Evolutionary conservation across 305 asterid species (phyloP).

Genomic region (Fraxinus paxiana): DNA sequence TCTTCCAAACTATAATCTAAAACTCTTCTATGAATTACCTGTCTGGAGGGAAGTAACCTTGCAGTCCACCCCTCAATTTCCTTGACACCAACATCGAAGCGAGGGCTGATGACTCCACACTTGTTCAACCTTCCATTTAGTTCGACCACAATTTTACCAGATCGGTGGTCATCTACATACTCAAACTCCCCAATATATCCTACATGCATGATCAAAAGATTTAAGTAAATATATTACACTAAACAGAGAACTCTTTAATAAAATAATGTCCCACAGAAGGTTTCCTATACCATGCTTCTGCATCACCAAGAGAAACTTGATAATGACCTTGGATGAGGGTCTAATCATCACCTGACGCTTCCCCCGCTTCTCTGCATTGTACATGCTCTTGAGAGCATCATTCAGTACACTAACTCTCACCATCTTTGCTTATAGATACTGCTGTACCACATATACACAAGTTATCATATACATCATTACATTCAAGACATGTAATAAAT

Average conservation of each 20-base stretch:
- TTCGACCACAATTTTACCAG: slow-evolving; percentile 3
- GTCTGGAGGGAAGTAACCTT: background rate
- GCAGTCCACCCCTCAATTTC: slow-evolving; percentile 4
- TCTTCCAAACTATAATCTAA: background rate
- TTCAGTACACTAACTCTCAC: slow-evolving; percentile 1
- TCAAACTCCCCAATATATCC: background rate
- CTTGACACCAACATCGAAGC: background rate
- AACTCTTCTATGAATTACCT: background rate
- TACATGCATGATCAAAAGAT: background rate
- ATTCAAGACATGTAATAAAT: background rate
- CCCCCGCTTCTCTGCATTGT: background rate
- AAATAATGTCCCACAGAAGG: background rate
- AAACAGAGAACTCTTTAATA: background rate
- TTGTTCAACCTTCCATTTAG: background rate
- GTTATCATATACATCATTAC: background rate
- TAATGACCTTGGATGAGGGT: background rate
- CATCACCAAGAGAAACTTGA: background rate
- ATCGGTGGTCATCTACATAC: background rate
- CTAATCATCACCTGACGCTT: background rate
- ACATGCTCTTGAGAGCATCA: slow-evolving; percentile 4
- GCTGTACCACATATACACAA: background rate
- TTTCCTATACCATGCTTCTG: background rate
- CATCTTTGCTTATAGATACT: background rate
- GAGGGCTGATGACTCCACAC: background rate
- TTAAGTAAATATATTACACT: background rate